Conservation (phyloP, 225 moss, liverwort and hornwort species). For the Sphagnum contortum region DNA sequence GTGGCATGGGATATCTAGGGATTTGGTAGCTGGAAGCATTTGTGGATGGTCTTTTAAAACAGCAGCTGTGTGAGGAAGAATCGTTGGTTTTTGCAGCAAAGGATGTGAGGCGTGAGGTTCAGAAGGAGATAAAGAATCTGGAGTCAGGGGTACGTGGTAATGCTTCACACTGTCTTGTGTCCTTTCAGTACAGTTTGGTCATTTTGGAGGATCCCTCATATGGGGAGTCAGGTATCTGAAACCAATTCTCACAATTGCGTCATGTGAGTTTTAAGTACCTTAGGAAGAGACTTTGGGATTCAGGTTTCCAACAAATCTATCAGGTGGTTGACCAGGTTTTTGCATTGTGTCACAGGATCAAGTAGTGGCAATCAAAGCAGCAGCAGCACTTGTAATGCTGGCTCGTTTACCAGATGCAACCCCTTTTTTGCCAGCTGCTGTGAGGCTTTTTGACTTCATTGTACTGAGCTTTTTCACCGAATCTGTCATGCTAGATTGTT, state of each 20-base stretch:
- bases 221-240: too few species aligned
- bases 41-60: too few species aligned
- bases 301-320: background rate
- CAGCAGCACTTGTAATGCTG: conserved; percentile 55
- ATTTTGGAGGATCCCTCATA: too few species aligned
- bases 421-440: conserved; percentile 34
- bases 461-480: too few species aligned
- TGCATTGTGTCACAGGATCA: conserved; percentile 30
- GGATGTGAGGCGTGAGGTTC: conserved; percentile 38
- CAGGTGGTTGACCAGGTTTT: background rate
- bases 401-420: conserved; percentile 47
- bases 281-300: too few species aligned
- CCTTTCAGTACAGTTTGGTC: too few species aligned
- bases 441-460: conserved; percentile 6
- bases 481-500: too few species aligned
- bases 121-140: conserved; percentile 42
- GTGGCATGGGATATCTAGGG: too few species aligned
- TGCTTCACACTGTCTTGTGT: background rate
- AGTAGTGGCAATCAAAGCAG: conserved; percentile 45
- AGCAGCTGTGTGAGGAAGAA: too few species aligned
- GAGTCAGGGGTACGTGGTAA: conserved; percentile 41
- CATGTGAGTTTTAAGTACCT: too few species aligned
- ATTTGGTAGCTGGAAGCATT: too few species aligned
- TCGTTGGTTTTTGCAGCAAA: conserved; percentile 24
- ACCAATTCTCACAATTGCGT: too few species aligned